These are phyloP conservation scores for Acanthamoeba castellanii DNA, from an alignment of 208 protist genomes.

Conservation along the genomic window DNA sequence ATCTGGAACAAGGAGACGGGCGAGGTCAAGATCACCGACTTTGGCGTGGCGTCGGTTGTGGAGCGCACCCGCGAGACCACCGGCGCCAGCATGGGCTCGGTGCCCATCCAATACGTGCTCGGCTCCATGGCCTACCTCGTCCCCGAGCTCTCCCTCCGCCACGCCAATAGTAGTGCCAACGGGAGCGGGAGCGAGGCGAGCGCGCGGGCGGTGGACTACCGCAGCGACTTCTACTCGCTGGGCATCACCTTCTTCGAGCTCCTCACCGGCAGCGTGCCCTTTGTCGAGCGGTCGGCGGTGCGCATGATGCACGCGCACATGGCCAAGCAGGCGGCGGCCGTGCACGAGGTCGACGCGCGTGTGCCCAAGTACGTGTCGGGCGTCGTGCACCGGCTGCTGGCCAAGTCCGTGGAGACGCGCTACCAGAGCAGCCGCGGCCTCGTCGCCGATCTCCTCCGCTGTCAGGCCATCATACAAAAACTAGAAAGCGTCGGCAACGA, in stretches of 20 bases:
- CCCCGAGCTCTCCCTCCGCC: slow-evolving; percentile 53
- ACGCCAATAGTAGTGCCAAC: neutral
- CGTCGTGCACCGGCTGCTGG: neutral
- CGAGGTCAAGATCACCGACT: slow-evolving; percentile 34
- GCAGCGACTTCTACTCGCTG: slow-evolving; percentile 63
- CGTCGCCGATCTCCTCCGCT: slow-evolving; percentile 1
- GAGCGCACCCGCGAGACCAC: slow-evolving; percentile 16
- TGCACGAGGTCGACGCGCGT: neutral
- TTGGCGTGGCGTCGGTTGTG: slow-evolving; percentile 13
- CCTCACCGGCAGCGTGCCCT: neutral
- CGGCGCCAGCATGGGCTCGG: neutral
- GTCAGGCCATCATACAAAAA: neutral
- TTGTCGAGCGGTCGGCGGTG: slow-evolving; percentile 29
- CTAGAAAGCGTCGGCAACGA: neutral
- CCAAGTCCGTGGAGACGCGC: slow-evolving; percentile 47
- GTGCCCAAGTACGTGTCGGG: neutral
- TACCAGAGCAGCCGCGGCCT: slow-evolving; percentile 62
- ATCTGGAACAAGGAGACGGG: slow-evolving; percentile 16
- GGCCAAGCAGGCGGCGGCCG: slow-evolving; percentile 49
- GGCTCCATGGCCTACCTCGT: slow-evolving; percentile 65
- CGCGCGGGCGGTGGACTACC: neutral
- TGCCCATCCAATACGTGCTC: slow-evolving; percentile 1
- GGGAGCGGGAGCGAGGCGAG: neutral
- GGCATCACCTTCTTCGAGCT: slow-evolving; percentile 52
- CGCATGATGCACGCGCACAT: slow-evolving; percentile 69